A percentile compares a stretch with the other conserved stretches of the same genome.
Evolutionary conservation across 441 rosid species (phyloP).

Genomic region (Corymbia calophylla): DNA sequence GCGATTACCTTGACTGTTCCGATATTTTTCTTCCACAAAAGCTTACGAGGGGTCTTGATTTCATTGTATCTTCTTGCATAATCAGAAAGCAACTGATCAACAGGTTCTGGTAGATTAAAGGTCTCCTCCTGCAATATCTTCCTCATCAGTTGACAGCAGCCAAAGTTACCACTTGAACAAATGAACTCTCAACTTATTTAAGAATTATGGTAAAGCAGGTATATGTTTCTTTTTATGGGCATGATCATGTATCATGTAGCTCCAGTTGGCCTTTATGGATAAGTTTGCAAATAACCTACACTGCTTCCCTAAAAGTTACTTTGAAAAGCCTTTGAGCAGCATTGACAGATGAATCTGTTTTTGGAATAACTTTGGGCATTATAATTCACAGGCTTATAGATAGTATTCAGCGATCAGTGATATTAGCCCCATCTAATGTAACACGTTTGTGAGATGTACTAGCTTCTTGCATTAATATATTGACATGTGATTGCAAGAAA

Average conservation of each 20-base stretch:
- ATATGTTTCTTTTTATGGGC: not conserved
- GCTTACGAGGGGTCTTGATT: constrained; percentile 95
- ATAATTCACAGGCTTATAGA: not conserved
- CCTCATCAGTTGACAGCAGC: constrained; percentile 4
- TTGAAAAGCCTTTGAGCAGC: not conserved
- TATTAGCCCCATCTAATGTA: not conserved
- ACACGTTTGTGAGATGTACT: not conserved
- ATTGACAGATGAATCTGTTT: not conserved
- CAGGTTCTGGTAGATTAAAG: constrained; percentile 58
- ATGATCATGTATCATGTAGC: not conserved
- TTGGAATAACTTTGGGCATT: not conserved
- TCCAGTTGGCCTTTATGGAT: not conserved
- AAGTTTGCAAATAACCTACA: not conserved
- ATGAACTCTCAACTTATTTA: not conserved
- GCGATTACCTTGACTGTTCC: constrained; percentile 79
- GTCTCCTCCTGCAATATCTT: constrained; percentile 69
- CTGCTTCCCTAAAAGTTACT: not conserved
- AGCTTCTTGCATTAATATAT: not conserved
- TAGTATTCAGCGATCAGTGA: not conserved
- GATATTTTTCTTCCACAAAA: constrained; percentile 95
- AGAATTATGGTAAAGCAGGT: not conserved
- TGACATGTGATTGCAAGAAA: not conserved
- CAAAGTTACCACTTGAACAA: not conserved
- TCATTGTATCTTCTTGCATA: constrained; percentile 75
- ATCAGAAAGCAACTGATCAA: constrained; percentile 72